Evolutionary conservation across 116 monocot species (phyloP).

Genomic region (Iris pallida): DNA sequence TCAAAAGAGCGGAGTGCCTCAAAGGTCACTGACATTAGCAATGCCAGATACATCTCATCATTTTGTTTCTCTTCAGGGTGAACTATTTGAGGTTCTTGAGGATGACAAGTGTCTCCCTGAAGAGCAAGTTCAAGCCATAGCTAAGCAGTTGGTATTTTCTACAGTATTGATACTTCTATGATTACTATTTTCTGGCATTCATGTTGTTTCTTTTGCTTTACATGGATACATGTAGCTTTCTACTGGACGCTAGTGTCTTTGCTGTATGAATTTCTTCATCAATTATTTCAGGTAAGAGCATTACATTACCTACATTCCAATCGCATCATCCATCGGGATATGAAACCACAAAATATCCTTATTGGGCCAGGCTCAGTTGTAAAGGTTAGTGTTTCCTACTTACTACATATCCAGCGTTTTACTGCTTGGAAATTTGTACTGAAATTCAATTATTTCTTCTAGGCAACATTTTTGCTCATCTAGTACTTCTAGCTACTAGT

Average conservation of each 20-base stretch:
- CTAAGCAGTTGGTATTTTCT: slow-evolving; percentile 78
- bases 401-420: neutral
- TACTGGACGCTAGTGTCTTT: neutral
- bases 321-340: slow-evolving; percentile 97
- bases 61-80: slow-evolving; percentile 48
- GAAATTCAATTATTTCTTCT: neutral
- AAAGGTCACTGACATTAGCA: neutral
- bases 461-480: neutral
- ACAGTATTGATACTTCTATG: neutral
- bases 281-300: slow-evolving; percentile 69
- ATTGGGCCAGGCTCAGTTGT: slow-evolving; percentile 88
- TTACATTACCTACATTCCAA: slow-evolving; percentile 94
- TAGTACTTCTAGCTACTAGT: neutral
- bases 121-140: slow-evolving; percentile 95
- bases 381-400: slow-evolving; percentile 50
- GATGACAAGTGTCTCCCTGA: slow-evolving; percentile 98
- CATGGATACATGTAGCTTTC: neutral
- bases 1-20: neutral
- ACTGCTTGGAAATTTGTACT: neutral
- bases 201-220: neutral
- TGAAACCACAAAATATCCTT: slow-evolving; percentile 98
- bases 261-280: neutral
- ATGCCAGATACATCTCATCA: neutral
- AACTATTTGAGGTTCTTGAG: slow-evolving; percentile 94
- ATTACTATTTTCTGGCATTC: neutral